Conservation (phyloP, 2,329 filamentous ascomycete species). For the Fusarium sp. region DNA sequence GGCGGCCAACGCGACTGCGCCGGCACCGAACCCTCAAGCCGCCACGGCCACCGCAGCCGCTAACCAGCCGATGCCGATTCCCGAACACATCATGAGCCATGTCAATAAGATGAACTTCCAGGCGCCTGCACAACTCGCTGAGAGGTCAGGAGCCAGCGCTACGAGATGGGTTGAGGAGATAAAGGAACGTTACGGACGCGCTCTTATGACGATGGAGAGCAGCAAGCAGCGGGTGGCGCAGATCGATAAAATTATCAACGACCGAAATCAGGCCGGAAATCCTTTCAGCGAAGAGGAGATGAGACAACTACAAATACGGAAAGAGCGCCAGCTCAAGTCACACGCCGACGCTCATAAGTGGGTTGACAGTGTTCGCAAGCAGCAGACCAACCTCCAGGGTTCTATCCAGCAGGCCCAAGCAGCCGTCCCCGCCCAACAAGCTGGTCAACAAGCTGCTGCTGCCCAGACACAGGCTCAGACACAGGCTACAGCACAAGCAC, state of each 20-base stretch:
- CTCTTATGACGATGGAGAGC: conserved; percentile 59
- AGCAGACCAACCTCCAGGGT: conserved; percentile 51
- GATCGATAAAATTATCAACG: conserved; percentile 55
- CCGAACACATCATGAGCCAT: conserved; percentile 56
- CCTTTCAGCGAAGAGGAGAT: conserved; percentile 58
- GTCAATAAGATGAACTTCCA: conserved; percentile 58
- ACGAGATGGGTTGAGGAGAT: conserved; percentile 59
- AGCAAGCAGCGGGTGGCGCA: conserved; percentile 52
- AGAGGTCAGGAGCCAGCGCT: conserved; percentile 54
- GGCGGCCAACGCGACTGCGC: conserved; percentile 17
- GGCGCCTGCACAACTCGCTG: conserved; percentile 52
- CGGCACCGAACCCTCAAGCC: conserved; percentile 36
- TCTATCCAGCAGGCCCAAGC: conserved; percentile 43
- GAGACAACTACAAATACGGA: conserved; percentile 54
- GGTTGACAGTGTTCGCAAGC: conserved; percentile 57
- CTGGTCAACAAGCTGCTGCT: conserved; percentile 20
- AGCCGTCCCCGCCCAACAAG: conserved; percentile 37
- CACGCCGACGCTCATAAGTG: conserved; percentile 58
- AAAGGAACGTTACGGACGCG: conserved; percentile 57
- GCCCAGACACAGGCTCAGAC: conserved; percentile 25
- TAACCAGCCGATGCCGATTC: conserved; percentile 47
- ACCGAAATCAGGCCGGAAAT: conserved; percentile 54
- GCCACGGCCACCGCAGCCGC: conserved; percentile 29
- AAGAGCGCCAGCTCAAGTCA: conserved; percentile 54
- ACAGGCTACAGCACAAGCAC: conserved; percentile 26